Evolutionary conservation across 2,329 filamentous ascomycete species (phyloP).

Genomic region (Penicillium sp.): DNA sequence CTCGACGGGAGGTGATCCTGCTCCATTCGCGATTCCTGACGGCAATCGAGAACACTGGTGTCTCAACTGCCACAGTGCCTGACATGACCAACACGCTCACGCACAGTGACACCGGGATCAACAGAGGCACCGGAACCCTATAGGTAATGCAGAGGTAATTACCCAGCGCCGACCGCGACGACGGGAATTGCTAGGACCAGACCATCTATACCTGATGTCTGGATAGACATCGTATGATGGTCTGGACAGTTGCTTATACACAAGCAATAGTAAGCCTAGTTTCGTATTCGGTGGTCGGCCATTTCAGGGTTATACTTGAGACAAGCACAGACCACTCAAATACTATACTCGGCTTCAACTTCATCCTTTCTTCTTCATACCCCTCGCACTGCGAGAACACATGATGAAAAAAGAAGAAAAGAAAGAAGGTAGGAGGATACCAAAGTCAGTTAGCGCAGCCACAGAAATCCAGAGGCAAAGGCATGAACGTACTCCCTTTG

Average conservation of each 20-base stretch:
- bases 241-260: conserved; percentile 7
- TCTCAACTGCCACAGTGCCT: background rate
- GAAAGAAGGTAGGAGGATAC: background rate
- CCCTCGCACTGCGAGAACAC: conserved; percentile 1
- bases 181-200: no score
- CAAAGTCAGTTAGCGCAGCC: background rate
- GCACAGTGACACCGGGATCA: background rate
- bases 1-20: background rate
- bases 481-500: background rate
- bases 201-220: background rate
- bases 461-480: background rate
- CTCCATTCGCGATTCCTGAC: background rate
- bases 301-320: background rate
- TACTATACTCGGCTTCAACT: background rate
- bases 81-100: background rate
- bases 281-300: conserved; percentile 15
- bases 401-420: background rate
- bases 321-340: background rate
- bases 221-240: background rate
- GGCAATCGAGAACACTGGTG: background rate
- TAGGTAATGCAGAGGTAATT: background rate
- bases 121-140: no score
- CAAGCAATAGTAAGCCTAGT: conserved; percentile 16
- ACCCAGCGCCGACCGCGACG: background rate
- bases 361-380: conserved; percentile 1